A percentile compares a stretch with the other conserved stretches of the same genome.
These are phyloP conservation scores for Lumnitzera littorea DNA, from an alignment of 345 rosid species.

Conservation along the genomic window DNA sequence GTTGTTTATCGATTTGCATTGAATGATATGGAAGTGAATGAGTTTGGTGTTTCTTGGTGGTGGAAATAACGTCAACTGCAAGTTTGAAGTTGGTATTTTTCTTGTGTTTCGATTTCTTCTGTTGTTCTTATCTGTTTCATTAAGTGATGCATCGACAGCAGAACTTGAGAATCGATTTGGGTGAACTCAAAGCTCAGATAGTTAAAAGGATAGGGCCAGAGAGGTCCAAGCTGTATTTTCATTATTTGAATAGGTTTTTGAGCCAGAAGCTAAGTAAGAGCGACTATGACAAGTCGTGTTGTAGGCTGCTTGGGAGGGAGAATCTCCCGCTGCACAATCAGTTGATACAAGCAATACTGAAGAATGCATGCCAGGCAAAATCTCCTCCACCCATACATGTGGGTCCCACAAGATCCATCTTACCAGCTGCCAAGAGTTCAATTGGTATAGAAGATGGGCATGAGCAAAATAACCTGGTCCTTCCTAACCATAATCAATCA, in stretches of 20 bases:
- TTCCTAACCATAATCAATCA: slow-evolving; percentile 43
- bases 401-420: slow-evolving; percentile 38
- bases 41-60: slow-evolving; percentile 25
- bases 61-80: slow-evolving; percentile 24
- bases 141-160: slow-evolving; percentile 73
- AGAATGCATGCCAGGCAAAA: slow-evolving; percentile 45
- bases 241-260: slow-evolving; percentile 24
- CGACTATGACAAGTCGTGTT: slow-evolving; percentile 29
- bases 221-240: slow-evolving; percentile 30
- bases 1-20: slow-evolving; percentile 7
- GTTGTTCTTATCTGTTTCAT: slow-evolving; percentile 28
- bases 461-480: slow-evolving; percentile 36
- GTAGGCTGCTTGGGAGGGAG: slow-evolving; percentile 29
- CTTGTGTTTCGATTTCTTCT: slow-evolving; percentile 7
- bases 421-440: slow-evolving; percentile 28
- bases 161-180: slow-evolving; percentile 65
- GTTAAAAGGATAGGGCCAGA: slow-evolving; percentile 28
- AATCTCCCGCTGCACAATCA: slow-evolving; percentile 27
- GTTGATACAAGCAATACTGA: slow-evolving; percentile 14
- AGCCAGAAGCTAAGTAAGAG: slow-evolving; percentile 25
- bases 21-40: slow-evolving; percentile 18
- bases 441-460: slow-evolving; percentile 46
- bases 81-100: slow-evolving; percentile 17
- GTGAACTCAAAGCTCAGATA: slow-evolving; percentile 28
- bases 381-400: slow-evolving; percentile 47